Evolutionary conservation across 352 stramenopile genomes (phyloP).

Genomic region (Phytophthora pseudosyringae): DNA sequence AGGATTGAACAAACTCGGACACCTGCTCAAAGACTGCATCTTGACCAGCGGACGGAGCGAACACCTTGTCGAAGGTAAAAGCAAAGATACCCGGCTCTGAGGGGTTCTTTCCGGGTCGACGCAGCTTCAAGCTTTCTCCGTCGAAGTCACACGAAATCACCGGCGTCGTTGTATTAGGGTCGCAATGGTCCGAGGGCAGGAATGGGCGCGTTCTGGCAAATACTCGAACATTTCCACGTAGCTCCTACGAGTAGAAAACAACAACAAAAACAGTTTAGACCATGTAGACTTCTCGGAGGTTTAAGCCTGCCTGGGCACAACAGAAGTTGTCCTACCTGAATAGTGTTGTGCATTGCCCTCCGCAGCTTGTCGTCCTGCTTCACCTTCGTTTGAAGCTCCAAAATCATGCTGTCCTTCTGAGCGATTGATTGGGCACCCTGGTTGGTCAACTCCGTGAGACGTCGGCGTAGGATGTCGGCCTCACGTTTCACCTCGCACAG

Average conservation of each 20-base stretch:
- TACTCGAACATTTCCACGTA: constrained; percentile 98
- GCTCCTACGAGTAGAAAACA: constrained; percentile 78
- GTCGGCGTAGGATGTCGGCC: constrained; percentile 70
- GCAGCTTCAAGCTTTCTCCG: constrained; percentile 70
- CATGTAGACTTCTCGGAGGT: not conserved
- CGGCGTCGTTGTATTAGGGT: constrained; percentile 51
- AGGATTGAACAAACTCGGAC: constrained; percentile 97
- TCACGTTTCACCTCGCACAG: constrained; percentile 76
- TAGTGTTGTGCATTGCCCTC: constrained; percentile 98
- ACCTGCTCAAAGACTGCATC: constrained; percentile 97
- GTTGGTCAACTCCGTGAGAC: constrained; percentile 68
- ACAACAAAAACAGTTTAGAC: constrained; percentile 9
- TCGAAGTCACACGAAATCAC: constrained; percentile 78
- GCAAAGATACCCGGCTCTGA: constrained; percentile 57
- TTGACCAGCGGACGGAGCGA: constrained; percentile 92
- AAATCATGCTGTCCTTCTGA: constrained; percentile 73
- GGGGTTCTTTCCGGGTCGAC: constrained; percentile 50
- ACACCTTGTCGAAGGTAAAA: constrained; percentile 98
- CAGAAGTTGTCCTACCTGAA: constrained; percentile 70
- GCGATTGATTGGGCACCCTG: constrained; percentile 70
- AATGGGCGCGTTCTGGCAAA: constrained; percentile 95
- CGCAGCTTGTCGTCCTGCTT: constrained; percentile 85
- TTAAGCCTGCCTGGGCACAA: not conserved
- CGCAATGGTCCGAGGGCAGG: constrained; percentile 74
- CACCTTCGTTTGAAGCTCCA: constrained; percentile 76